Conservation (phyloP, 495 filamentous ascomycete genomes). For the Xylaria venustula region DNA sequence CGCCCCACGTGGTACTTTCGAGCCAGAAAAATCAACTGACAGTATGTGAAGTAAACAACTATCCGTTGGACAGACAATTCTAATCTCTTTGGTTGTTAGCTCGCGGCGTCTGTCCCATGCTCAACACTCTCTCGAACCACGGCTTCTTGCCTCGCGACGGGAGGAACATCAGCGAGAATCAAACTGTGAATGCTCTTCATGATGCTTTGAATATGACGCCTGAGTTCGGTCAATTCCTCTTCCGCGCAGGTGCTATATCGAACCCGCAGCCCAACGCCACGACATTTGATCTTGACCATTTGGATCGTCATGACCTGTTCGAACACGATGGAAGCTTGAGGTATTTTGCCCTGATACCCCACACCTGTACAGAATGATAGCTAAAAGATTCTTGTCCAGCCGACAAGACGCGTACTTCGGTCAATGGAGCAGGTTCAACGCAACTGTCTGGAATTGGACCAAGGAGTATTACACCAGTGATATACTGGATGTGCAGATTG, state of each 20-base stretch:
- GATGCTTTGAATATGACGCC: slow-evolving; percentile 44
- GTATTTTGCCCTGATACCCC: slow-evolving; percentile 23
- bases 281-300: slow-evolving; percentile 46
- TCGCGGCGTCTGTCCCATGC: slow-evolving; percentile 40
- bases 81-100: slow-evolving; percentile 13
- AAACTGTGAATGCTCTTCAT: slow-evolving; percentile 34
- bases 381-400: slow-evolving; percentile 19
- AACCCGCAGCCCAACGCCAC: slow-evolving; percentile 53
- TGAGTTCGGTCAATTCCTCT: slow-evolving; percentile 36
- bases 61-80: not conserved
- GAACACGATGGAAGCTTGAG: slow-evolving; percentile 55
- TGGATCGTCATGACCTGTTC: slow-evolving; percentile 46
- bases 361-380: not conserved
- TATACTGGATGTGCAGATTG: slow-evolving; percentile 38
- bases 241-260: slow-evolving; percentile 39
- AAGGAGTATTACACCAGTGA: slow-evolving; percentile 39
- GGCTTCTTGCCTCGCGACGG: slow-evolving; percentile 38
- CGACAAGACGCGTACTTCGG: slow-evolving; percentile 46
- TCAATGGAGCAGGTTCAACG: slow-evolving; percentile 43
- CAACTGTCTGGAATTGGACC: slow-evolving; percentile 47
- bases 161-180: slow-evolving; percentile 35
- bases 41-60: not conserved
- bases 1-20: slow-evolving; percentile 1
- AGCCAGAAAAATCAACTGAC: not conserved
- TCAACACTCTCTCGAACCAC: slow-evolving; percentile 41